These are phyloP conservation scores for Hyaloscypha variabilis DNA, from an alignment of 495 filamentous ascomycete species.

Conservation along the genomic window DNA sequence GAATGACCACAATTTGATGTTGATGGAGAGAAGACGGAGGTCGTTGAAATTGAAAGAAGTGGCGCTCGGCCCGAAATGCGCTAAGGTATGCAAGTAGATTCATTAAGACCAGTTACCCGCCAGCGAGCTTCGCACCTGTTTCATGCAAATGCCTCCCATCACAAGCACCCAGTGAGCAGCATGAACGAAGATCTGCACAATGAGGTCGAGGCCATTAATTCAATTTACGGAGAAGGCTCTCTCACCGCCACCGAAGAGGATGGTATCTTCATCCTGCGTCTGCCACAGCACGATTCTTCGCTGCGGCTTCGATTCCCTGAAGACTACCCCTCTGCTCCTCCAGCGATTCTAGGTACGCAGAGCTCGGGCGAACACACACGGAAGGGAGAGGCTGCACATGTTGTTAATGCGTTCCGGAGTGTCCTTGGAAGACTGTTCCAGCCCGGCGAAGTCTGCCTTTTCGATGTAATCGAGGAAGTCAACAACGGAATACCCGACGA, in stretches of 20 bases:
- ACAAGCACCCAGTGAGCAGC: constrained; percentile 30
- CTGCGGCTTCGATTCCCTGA: constrained; percentile 69
- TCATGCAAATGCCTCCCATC: background rate
- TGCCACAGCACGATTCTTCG: constrained; percentile 48
- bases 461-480: constrained; percentile 77
- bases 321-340: constrained; percentile 71
- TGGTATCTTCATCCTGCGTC: constrained; percentile 52
- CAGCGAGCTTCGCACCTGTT: background rate
- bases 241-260: constrained; percentile 45
- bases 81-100: too few species aligned
- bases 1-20: too few species aligned
- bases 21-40: too few species aligned
- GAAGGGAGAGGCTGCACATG: constrained; percentile 69
- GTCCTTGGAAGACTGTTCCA: constrained; percentile 66
- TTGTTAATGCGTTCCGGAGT: constrained; percentile 66
- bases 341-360: constrained; percentile 69
- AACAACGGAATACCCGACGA: constrained; percentile 27
- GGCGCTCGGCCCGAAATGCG: background rate
- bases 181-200: constrained; percentile 80
- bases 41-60: background rate
- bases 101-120: too few species aligned
- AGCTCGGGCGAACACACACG: constrained; percentile 54
- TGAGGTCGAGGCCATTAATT: constrained; percentile 88
- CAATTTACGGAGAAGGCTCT: constrained; percentile 81
- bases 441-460: constrained; percentile 82